Base-by-base conservation (phyloP, 768 basidiomycete genomes). In the Calocera viscosa region DNA sequence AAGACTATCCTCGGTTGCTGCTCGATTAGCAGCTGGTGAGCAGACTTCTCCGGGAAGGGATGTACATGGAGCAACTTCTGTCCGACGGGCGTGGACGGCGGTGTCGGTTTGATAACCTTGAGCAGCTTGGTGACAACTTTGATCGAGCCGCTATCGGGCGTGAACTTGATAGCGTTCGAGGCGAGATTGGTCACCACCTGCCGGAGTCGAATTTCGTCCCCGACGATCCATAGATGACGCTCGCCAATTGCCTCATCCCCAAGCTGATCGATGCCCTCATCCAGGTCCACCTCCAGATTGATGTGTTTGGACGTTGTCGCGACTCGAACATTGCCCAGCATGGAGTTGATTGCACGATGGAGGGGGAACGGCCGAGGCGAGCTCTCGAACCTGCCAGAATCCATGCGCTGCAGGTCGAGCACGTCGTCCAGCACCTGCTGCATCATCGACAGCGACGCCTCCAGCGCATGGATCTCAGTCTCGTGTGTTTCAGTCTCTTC, bases 121-220 rank as follows among this genome's bases (percentile, higher is more conserved):
- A 75, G 72, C 40, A 73, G 79, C 71, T 80, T 82, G 2, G 91
- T 93, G 34, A 80, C 80, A 64, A 93, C 85, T 1, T 79, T 81
- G 34, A 92, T 78, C 68, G 81, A 82, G 0, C 67, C 67, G 73
- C 89, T 88, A 35, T 66, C 66, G 10, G 74, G 72, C 19, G 75
- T 76, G 70, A 77, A 77, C 69, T 76, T 76, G 72, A 74, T 74
- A 24, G 77, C 77, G 64, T 78, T 78, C 30, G 75, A 90, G 3
- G 90, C 86, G 53, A 94, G 84, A 74, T 94, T 93, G 63, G 88
- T 91, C 74, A 88, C 82, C 65, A 91, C 85, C 75, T 91, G 90
- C 71, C 90, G 81, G 64, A 92, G 73, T 16, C 91, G 83, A 53
- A 87, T 86, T 72, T 92, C 90, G 73, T 94, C 90, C 28, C 91